phyloP scores from a whole-genome alignment of 140 eudicot species.

The Anethum foeniculum region DNA sequence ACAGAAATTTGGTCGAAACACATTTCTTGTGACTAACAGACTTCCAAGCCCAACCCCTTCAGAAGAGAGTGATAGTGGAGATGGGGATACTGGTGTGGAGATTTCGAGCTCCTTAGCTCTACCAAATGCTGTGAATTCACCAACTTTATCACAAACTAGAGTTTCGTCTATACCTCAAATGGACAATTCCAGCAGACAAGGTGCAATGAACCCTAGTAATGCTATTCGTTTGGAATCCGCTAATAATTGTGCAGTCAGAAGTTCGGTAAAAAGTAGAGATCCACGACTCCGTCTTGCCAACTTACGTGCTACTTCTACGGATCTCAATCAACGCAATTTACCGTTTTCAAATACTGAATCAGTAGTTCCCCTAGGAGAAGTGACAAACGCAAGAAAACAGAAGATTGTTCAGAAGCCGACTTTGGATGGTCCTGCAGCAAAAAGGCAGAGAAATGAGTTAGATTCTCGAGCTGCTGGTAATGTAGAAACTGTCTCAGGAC shows the following conservation, averaged over 20 bases:
- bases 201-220: slow-evolving; percentile 25
- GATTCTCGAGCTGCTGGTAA: slow-evolving; percentile 26
- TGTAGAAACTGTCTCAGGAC: slow-evolving; percentile 27
- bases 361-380: slow-evolving; percentile 32
- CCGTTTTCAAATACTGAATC: slow-evolving; percentile 27
- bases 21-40: slow-evolving; percentile 37
- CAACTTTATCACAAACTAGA: slow-evolving; percentile 18
- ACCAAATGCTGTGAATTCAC: slow-evolving; percentile 17
- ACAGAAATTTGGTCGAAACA: slow-evolving; percentile 69
- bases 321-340: slow-evolving; percentile 25
- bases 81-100: slow-evolving; percentile 64
- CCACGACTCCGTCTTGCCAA: slow-evolving; percentile 77
- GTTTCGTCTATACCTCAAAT: slow-evolving; percentile 24
- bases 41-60: slow-evolving; percentile 99
- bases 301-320: slow-evolving; percentile 25
- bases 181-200: slow-evolving; percentile 31
- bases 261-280: slow-evolving; percentile 58
- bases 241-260: slow-evolving; percentile 31
- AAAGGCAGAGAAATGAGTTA: slow-evolving; percentile 45
- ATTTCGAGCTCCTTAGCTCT: slow-evolving; percentile 50
- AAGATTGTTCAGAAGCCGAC: slow-evolving; percentile 36
- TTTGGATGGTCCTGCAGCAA: slow-evolving; percentile 56
- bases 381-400: slow-evolving; percentile 40
- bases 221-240: slow-evolving; percentile 32
- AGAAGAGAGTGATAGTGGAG: slow-evolving; percentile 65